Base-by-base conservation (phyloP, 1,284 basidiomycete species). In the Hymenochaete sp. region DNA sequence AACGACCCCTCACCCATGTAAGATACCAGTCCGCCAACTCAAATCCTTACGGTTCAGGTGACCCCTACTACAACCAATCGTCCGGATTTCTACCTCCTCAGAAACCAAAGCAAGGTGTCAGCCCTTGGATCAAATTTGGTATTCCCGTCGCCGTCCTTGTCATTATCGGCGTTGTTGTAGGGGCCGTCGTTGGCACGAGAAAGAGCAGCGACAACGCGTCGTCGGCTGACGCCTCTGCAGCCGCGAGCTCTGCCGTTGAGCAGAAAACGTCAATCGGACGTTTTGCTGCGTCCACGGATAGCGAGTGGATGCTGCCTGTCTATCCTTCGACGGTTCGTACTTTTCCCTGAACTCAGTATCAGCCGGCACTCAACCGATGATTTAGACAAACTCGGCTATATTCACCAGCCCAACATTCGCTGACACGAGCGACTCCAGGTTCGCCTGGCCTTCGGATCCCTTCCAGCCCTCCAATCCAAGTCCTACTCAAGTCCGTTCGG, bases 361-460 rank as follows among this genome's bases (percentile, higher is more conserved):
- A 18, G 19, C 6, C 19, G 28, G 14, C 31, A 24, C 29, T 28
- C 44, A 6, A 38, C 28, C 28, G n/a, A n/a, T 40, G 41, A 43
- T 32, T 24, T 53, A 93, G 83, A 93, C 91, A 52, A 83, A 84
- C 59, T 73, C 80, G 26, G 85, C 85, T 42, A 79, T 75, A 4
- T 92, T 83, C 66, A 72, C 79, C 22, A 59, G 67, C 0, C 93
- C 93, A 4, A 90, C 92, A 2, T 78, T 83, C 57, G 59, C 75
- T 51, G 57, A 77, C 4, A 65, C 72, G 14, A 67, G 67, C 48
- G 66, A 73, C 50, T 52, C 67, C 36, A 65, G 66, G 38, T 59
- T 76, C 49, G 62, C 76, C 3, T 93, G 92, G 88, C 88, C 89
- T 3, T 56, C 67, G 46, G 91, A 93, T 58, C 59, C 82, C 18